Evolutionary conservation across 2,329 filamentous ascomycete species (phyloP).

Genomic region (Ceratocystis huliohia): DNA sequence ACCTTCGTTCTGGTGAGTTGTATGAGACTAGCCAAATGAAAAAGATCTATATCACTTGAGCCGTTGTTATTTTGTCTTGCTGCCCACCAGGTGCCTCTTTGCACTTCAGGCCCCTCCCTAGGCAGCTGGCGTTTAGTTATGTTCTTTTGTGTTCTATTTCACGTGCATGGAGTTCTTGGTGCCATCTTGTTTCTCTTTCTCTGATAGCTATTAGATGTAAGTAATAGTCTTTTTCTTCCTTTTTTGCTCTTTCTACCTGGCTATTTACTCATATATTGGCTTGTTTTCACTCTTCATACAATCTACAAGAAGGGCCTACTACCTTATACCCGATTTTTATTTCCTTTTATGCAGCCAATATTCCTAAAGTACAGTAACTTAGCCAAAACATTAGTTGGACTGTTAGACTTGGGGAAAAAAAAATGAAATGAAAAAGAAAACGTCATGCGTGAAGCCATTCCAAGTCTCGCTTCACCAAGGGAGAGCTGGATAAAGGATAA

Average conservation of each 20-base stretch:
- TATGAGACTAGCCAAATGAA: slow-evolving; percentile 51
- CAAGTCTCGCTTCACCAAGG: background rate
- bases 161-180: background rate
- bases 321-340: background rate
- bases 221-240: background rate
- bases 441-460: background rate
- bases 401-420: background rate
- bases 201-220: background rate
- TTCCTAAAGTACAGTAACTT: background rate
- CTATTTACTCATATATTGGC: background rate
- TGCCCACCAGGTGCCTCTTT: background rate
- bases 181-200: background rate
- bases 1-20: slow-evolving; percentile 62
- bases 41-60: slow-evolving; percentile 81
- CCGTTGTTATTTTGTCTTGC: background rate
- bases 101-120: background rate
- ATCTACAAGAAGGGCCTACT: too few relatives aligned
- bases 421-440: background rate
- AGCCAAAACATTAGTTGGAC: background rate
- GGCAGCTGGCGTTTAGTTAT: background rate
- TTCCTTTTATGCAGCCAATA: background rate
- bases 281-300: background rate
- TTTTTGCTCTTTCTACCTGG: background rate
- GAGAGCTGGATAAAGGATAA: background rate
- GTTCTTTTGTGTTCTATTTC: background rate